Evolutionary conservation across 2,329 filamentous ascomycete genomes (phyloP), one percentile per base, ranked within the genome.

Genomic region (Shiraia bambusicola): DNA sequence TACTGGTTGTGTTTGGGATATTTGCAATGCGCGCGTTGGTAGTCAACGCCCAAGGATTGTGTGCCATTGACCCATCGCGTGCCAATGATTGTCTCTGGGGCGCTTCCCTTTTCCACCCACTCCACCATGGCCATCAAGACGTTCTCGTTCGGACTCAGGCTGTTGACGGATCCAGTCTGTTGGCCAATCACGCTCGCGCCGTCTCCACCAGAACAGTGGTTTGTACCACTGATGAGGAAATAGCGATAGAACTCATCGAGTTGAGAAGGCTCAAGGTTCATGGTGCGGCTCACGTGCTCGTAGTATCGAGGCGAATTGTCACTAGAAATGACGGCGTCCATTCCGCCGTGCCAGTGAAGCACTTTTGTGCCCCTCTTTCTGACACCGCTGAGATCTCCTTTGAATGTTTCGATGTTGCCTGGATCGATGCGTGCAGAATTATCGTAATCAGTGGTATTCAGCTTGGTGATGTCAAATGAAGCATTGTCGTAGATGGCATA

Each of bases 171-270:
- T 3, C 28, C 29, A n/a, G 31, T 25, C 6, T 22, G 22, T 37
- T 69, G 64, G 2, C 67, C 67, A 28, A 70, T 64, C 6, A 46
- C 57, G 33, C 57, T 61, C 1, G 76, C 76, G 1, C 77, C 76
- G 2, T 61, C 63, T 6, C 79, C 78, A 5, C 72, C 71, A 24
- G 45, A 48, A 53, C 78, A 81, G 57, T 81, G 78, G 2, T 59
- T 66, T 66, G 78, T 76, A 6, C 78, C 79, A 42, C 58, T 74
- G 58, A 75, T 75, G 24, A 70, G 69, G 66, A 81, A 81, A 59
- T 70, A 74, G 34, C 77, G 71, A 49, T 77, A 73, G 45, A 75
- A 76, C 1, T 60, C 52, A 41, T 76, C 72, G 4, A 76, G 54
- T 39, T 69, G 45, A 0, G 45, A 34, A 1, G 58, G 35, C 0